Conservation (phyloP, 2,329 filamentous ascomycete species). For the Claviceps sp. region DNA sequence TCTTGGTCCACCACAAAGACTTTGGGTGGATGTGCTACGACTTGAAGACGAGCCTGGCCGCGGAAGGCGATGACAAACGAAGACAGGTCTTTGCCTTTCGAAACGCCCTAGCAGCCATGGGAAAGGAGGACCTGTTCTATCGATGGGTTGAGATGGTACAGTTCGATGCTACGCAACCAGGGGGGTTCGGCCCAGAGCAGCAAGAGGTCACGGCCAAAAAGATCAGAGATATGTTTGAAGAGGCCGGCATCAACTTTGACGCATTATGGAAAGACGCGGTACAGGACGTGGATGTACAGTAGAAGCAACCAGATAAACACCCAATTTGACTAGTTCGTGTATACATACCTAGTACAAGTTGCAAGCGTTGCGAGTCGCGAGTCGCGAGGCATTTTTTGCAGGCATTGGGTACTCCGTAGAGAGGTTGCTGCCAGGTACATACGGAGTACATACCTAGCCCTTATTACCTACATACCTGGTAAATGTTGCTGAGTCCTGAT, state of each 20-base stretch:
- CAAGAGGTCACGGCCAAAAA: constrained; percentile 60
- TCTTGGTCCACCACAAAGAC: constrained; percentile 54
- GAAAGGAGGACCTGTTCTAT: constrained; percentile 82
- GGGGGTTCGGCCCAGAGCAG: constrained; percentile 61
- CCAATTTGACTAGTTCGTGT: no score
- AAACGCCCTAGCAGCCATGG: constrained; percentile 58
- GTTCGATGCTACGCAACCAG: constrained; percentile 67
- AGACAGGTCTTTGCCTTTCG: constrained; percentile 71
- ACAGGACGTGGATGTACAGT: constrained; percentile 15
- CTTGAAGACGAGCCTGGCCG: constrained; percentile 41
- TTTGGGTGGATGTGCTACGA: constrained; percentile 51
- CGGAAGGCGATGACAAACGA: constrained; percentile 48
- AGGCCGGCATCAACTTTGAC: constrained; percentile 70
- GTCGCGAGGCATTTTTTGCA: no score
- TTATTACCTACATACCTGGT: no score
- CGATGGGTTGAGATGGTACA: constrained; percentile 88
- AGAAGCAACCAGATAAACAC: not conserved
- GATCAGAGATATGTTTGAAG: constrained; percentile 62
- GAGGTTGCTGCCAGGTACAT: no score
- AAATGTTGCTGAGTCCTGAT: no score
- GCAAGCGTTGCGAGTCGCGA: no score
- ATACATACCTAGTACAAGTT: no score
- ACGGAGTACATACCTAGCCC: no score
- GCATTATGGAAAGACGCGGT: constrained; percentile 58
- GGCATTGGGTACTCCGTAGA: no score